Evolutionary conservation across 1,284 basidiomycete species (phyloP), one percentile per base, ranked within the genome.

Genomic region (Irpex lacteus): DNA sequence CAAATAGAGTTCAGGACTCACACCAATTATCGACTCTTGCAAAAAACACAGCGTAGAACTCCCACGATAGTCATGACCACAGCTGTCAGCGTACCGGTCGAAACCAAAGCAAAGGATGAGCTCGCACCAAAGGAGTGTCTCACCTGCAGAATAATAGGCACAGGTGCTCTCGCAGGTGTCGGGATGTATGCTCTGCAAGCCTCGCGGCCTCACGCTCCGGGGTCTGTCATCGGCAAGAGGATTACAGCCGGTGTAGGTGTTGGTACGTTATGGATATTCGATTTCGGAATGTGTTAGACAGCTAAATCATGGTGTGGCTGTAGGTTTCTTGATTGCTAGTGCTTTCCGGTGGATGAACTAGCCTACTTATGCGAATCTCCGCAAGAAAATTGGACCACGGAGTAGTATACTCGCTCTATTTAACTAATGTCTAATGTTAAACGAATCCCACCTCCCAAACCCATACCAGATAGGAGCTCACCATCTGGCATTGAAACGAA

Each of bases 191-290:
- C 76, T 3, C 68, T 79, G 18, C 71, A 74, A 47, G 68, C 70
- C 65, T 76, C 77, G 38, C 74, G 77, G 1, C 72, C 76, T 11
- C 72, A 74, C 55, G 73, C 74, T 13, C 77, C 77, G 1, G 77
- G 77, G 7, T 75, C 77, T 2, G 57, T 71, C 9, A 44, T 75
- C 13, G 77, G 77, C 59, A 77, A 76, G 64, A 70, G 76, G 2
- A 72, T 78, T 37, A 74, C 78, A 74, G 76, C 69, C 1, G 75
- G 75, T 6, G 66, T 79, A 0, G 77, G 77, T 5, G 69, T 78
- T 19, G 63, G 76, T 76, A 63, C 58, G 75, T 70, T 9, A n/a
- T 47, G 13, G 3, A 32, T 58, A 18, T 32, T 15, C 34, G 11
- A 44, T 44, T 18, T 49, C 38, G 8, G 13, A 8, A 18, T 58